Evolutionary conservation across 306 rosid species (phyloP).

Genomic region (Vigna trinervia): DNA sequence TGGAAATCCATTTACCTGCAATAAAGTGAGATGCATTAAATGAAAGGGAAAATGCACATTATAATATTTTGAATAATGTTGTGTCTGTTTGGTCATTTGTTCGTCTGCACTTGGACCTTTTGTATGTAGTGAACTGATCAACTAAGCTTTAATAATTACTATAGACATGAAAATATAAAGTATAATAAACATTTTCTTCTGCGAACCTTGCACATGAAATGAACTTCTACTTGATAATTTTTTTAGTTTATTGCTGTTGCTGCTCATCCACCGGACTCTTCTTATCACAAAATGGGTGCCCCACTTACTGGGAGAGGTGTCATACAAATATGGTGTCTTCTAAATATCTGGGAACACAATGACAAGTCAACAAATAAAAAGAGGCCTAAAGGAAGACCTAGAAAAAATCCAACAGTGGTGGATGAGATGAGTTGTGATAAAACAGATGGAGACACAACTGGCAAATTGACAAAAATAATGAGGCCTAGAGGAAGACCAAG

Average conservation of each 20-base stretch:
- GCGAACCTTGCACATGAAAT: constrained; percentile 7
- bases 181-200: constrained; percentile 24
- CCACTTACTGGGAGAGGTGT: constrained; percentile 87
- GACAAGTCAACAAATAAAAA: constrained; percentile 45
- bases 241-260: constrained; percentile 86
- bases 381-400: constrained; percentile 38
- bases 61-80: constrained; percentile 25
- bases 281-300: constrained; percentile 89
- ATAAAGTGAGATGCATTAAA: background rate
- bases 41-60: background rate
- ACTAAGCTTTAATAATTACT: constrained; percentile 20
- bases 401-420: constrained; percentile 1
- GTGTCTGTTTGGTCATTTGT: constrained; percentile 10
- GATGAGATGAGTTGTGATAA: constrained; percentile 20
- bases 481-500: constrained; percentile 70
- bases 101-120: constrained; percentile 32
- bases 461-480: constrained; percentile 50
- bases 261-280: constrained; percentile 90
- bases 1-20: background rate
- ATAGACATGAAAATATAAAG: background rate
- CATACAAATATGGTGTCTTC: constrained; percentile 92
- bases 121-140: constrained; percentile 16
- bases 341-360: constrained; percentile 54
- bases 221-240: constrained; percentile 27
- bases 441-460: constrained; percentile 35